Conservation (phyloP, 2,329 filamentous ascomycete genomes). For the Beauveria medogensis region DNA sequence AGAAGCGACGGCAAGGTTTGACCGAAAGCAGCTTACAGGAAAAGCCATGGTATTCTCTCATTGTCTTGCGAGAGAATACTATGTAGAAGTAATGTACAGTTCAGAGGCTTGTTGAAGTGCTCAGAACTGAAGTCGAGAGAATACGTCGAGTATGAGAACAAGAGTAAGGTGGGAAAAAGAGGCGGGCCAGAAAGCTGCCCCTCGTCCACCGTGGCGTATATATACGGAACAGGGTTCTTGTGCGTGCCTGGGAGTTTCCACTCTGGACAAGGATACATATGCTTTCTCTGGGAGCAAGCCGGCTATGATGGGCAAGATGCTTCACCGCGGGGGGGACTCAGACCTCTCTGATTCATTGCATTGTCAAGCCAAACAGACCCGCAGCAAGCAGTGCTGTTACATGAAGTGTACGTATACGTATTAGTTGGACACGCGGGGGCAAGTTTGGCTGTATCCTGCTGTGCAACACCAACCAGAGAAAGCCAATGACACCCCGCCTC, state of each 20-base stretch:
- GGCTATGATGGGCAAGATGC: neutral
- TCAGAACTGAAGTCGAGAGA: constrained; percentile 18
- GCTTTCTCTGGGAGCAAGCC: neutral
- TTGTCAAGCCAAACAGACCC: neutral
- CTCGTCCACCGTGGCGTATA: constrained; percentile 12
- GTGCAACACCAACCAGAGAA: neutral
- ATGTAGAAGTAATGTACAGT: constrained; percentile 17
- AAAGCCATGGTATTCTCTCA: constrained; percentile 67
- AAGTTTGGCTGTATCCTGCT: neutral
- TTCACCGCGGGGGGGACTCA: neutral
- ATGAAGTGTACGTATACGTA: neutral
- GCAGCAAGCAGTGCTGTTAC: neutral
- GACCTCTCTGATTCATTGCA: neutral
- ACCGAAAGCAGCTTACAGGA: constrained; percentile 37
- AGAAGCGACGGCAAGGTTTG: neutral
- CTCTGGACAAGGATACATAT: constrained; percentile 7
- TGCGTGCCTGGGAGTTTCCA: constrained; percentile 11
- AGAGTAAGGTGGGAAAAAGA: constrained; percentile 13
- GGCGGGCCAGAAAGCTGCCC: constrained; percentile 13
- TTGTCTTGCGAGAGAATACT: constrained; percentile 32
- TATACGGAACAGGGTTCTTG: constrained; percentile 7
- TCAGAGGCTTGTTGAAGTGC: constrained; percentile 26
- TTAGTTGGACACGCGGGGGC: neutral
- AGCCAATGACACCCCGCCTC: neutral
- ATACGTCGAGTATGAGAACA: constrained; percentile 16